Percentiles rank a stretch among this genome's conserved stretches.
These are phyloP conservation scores for Phytophthora nicotianae DNA, from an alignment of 352 stramenopile species.

Conservation along the genomic window DNA sequence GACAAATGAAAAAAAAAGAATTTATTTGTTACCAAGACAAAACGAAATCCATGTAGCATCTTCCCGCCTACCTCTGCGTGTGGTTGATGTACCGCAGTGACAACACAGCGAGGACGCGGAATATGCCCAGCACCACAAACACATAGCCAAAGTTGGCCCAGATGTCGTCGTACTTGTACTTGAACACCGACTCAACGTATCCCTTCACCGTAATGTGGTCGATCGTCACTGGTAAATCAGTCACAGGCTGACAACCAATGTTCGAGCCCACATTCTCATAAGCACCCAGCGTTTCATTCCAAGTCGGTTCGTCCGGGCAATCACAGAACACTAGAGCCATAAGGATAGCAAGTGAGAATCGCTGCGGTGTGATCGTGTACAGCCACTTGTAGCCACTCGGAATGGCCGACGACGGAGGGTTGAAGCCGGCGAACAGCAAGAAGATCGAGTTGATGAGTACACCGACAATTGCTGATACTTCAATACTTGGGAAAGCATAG, in stretches of 20 bases:
- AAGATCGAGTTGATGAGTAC: conserved; percentile 48
- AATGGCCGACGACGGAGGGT: conserved; percentile 38
- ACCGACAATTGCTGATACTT: conserved; percentile 46
- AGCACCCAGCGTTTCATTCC: conserved; percentile 15
- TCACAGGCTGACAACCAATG: conserved; percentile 22
- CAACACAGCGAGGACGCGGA: conserved; percentile 33
- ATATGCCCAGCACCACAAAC: conserved; percentile 36
- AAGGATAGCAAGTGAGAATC: conserved; percentile 36
- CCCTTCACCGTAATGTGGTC: conserved; percentile 27
- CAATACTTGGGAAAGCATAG: conserved; percentile 40
- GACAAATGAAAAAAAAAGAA: too few relatives aligned
- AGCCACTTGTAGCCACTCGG: conserved; percentile 48
- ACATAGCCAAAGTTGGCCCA: conserved; percentile 34
- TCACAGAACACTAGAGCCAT: conserved; percentile 39
- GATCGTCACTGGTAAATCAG: conserved; percentile 17
- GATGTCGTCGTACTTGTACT: conserved; percentile 42
- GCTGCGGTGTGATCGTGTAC: conserved; percentile 47
- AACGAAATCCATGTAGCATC: neutral
- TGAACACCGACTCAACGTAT: conserved; percentile 31
- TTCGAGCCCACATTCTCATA: conserved; percentile 22
- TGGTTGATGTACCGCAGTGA: conserved; percentile 51
- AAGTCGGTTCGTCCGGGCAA: conserved; percentile 31
- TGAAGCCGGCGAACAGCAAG: conserved; percentile 47
- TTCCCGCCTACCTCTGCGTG: conserved; percentile 47
- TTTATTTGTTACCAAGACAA: neutral